Base-by-base conservation (phyloP, 306 rosid genomes). In the Sindora glabra region DNA sequence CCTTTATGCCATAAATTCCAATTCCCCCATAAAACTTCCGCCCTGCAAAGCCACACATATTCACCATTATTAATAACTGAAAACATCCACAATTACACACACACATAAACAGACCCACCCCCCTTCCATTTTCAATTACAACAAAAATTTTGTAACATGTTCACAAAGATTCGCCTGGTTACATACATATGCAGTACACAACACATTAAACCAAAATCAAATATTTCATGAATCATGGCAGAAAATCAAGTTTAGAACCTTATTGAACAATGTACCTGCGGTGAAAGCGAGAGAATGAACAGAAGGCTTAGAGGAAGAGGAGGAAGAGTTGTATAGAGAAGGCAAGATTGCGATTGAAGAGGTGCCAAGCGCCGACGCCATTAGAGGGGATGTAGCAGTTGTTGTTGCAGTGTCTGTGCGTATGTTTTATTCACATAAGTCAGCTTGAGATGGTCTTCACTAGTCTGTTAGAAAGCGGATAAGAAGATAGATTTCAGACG, bases 331-430 rank as follows among this genome's bases (percentile, higher is more conserved):
- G 34, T 64, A 68, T 45, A 80, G 87, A 19, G 92, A 72, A 58
- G 92, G 75, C 34, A 86, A 77, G 65, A 76, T 36, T 10, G 88
- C 86, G 8, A 84, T 56, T 3, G 92, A 83, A 69, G 82, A 83
- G 62, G 89, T 65, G 73, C 95, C 83, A 0, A 91, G 79, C 17
- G 74, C 62, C 21, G 96, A 85, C 17, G 96, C 86, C 98, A 91
- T 7, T 13, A 19, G n/a, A n/a, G n/a, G 40, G 16, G 70, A 36
- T 44, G 34, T n/a, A 40, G 46, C 8, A 40, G 46, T 6, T 2
- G 6, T 29, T 27, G 33, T 22, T 26, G 5, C 32, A 30, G n/a
- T n/a, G 45, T 12, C 14, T 26, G 30, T 39, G 40, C 36, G 25
- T 17, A 64, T 42, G 27, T 42, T 56, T 24, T 70, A 36, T 41